Conservation (phyloP, 805 yeast species). For the Huiozyma sinensis region DNA sequence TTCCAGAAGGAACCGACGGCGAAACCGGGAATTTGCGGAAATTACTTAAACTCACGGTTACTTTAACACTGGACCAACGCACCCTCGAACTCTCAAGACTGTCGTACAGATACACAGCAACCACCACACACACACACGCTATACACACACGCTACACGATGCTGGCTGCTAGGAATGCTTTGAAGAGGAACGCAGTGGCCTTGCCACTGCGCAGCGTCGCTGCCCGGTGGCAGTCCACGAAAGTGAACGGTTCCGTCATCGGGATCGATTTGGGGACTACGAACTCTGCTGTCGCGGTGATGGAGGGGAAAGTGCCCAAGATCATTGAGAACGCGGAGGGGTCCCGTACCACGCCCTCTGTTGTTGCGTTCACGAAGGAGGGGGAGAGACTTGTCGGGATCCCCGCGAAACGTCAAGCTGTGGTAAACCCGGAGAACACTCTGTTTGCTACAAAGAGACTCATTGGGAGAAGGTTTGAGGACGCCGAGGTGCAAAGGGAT, state of each 20-base stretch:
- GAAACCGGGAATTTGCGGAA: too few relatives aligned
- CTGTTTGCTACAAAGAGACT: constrained; percentile 90
- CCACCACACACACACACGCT: neutral
- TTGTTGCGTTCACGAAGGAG: constrained; percentile 86
- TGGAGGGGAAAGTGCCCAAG: constrained; percentile 57
- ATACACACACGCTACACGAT: constrained; percentile 4
- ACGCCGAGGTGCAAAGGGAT: constrained; percentile 84
- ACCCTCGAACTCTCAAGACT: too few relatives aligned
- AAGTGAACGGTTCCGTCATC: constrained; percentile 40
- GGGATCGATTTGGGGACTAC: constrained; percentile 86
- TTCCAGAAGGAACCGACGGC: too few relatives aligned
- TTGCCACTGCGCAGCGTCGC: constrained; percentile 16
- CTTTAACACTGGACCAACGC: too few relatives aligned
- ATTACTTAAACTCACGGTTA: too few relatives aligned
- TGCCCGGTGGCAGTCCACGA: constrained; percentile 28
- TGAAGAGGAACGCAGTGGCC: constrained; percentile 10
- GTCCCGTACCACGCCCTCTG: constrained; percentile 82
- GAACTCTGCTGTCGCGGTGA: constrained; percentile 77
- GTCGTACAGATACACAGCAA: too few relatives aligned
- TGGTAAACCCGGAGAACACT: constrained; percentile 88
- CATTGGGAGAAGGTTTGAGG: constrained; percentile 88
- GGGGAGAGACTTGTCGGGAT: constrained; percentile 89
- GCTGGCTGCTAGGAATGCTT: constrained; percentile 22
- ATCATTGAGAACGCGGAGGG: constrained; percentile 80
- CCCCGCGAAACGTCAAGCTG: constrained; percentile 94